phyloP scores from a whole-genome alignment of 2,329 filamentous ascomycete genomes.

The Ceratocystis lukuohia region DNA sequence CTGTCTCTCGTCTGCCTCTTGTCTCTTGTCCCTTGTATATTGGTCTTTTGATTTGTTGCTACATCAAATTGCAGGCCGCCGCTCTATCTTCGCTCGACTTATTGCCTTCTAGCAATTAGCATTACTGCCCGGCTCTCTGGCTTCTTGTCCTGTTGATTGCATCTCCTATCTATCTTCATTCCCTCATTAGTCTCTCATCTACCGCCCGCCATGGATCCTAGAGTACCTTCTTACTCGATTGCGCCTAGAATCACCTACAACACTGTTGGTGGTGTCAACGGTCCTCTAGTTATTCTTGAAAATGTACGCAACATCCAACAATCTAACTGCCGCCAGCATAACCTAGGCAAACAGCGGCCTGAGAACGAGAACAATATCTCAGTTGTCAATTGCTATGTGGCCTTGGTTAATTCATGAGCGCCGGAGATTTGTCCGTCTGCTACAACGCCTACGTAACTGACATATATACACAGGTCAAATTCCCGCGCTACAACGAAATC shows the following conservation, averaged over 20 bases:
- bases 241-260: constrained; percentile 72
- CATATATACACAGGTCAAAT: constrained; percentile 64
- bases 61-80: too few relatives aligned
- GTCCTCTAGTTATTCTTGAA: constrained; percentile 91
- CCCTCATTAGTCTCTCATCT: constrained; percentile 5
- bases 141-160: neutral
- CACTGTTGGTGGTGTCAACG: constrained; percentile 95
- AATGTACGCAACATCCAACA: constrained; percentile 46
- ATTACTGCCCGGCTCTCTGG: neutral
- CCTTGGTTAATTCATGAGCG: neutral
- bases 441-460: constrained; percentile 8
- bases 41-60: too few relatives aligned
- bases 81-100: too few relatives aligned
- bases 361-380: neutral
- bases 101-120: too few relatives aligned
- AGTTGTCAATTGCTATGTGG: neutral
- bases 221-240: constrained; percentile 47
- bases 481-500: constrained; percentile 94
- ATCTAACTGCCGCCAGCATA: neutral
- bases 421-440: too few relatives aligned
- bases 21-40: neutral
- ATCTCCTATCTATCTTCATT: neutral
- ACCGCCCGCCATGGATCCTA: constrained; percentile 31
- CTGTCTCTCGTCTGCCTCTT: neutral
- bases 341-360: neutral